Evolutionary conservation across 148 eudicot species (phyloP), one percentile per base, ranked within the genome.

Genomic region (Fagopyrum esculentum): DNA sequence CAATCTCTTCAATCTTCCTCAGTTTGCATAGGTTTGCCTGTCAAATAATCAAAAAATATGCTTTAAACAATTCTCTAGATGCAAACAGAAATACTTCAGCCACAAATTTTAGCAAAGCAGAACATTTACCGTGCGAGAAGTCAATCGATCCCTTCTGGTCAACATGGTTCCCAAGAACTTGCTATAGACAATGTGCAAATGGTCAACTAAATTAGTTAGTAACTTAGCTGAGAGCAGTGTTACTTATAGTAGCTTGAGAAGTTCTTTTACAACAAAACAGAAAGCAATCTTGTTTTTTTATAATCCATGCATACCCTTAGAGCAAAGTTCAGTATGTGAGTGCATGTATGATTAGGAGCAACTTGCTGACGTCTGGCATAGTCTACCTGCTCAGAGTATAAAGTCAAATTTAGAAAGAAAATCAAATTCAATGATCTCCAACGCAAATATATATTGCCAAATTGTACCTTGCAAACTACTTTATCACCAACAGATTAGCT

Each of bases 301-400:
- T 49, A 7, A 46, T 0, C 15, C 26, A 12, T 9, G 45, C 87
- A 56, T 84, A 95, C 99, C 92, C 90, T 88, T 40, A 95, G 87
- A 45, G 99, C 99, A 83, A 89, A 92, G 82, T 95, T 95, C 82
- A 95, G 79, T 86, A 95, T 95, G 83, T 95, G 99, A 45, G 99
- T 95, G 79, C 99, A 95, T 47, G 99, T 95, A 86, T 95, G 99
- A 80, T 95, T 95, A 45, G 99, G 99, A 78, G 97, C 99, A 86
- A 95, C 88, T 55, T 81, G 87, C 69, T 76, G 83, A 47, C 99
- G 93, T 80, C 99, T 87, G 22, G 84, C 83, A 77, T 92, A 92
- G 79, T 95, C 87, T 81, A 95, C 99, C 99, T 95, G 90, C 50
- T 30, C 69, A 74, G 46, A 75, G 46, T 61, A 76, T 10, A 5